Evolutionary conservation across 192 early-diverging fungal species (phyloP), one percentile per base, ranked within the genome.

Genomic region (Phlyctochytrium planicorne): DNA sequence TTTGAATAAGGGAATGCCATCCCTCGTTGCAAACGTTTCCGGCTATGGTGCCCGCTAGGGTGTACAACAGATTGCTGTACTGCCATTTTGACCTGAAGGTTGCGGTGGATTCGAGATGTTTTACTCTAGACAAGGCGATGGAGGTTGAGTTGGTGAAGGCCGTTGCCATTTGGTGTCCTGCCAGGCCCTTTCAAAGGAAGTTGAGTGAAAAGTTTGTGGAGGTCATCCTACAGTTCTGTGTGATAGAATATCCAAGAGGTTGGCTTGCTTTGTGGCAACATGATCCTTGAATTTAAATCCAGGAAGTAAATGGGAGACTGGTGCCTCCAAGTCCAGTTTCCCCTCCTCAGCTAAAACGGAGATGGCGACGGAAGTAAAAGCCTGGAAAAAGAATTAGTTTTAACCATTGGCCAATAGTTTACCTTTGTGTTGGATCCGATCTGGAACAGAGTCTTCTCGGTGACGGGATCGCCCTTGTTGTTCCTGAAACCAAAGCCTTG

Each of bases 351-450:
- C 63, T 10, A 65, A 30, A 20, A 47, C 31, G 16, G 63, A 35
- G 2, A 65, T 12, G n/a, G 24, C 63, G 29, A 65, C 30, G 0
- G 63, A 35, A 1, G 63, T 65, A 50, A 65, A 65, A 1, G 63
- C 63, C 32, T 36, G 34, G 35, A 16, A 63, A 63, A 35, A 63
- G 10, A 47, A n/a, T n/a, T n/a, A n/a, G n/a, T 14, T 6, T 14
- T 6, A 47, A 14, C 20, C 6, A 20, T 47, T 47, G 40, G 20
- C 10, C 40, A 34, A 10, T n/a, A n/a, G 20, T n/a, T 63, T 1
- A 52, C 62, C 52, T 69, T 69, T 24, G 68, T 69, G 34, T 47
- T 69, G 25, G 68, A 69, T 25, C 68, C 68, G 31, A 69, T 69
- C 62, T 69, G 63, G 40, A 69, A 69, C 3, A 69, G 4, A 24